Conservation (phyloP, 352 stramenopile species). For the Phytophthora citrophthora region DNA sequence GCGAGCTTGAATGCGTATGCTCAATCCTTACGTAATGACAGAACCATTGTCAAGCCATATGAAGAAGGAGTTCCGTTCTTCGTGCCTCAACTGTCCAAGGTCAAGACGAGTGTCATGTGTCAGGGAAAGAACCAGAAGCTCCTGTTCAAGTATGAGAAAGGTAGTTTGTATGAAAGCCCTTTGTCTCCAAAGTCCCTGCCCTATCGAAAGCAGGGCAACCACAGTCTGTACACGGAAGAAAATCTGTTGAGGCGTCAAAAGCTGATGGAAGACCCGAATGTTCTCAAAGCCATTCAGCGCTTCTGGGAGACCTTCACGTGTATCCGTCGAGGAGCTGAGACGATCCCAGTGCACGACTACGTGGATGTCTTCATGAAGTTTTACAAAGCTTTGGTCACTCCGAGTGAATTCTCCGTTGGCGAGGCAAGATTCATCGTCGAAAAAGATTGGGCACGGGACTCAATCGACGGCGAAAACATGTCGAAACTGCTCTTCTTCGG, state of each 20-base stretch:
- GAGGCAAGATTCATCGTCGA: constrained; percentile 79
- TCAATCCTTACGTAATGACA: constrained; percentile 44
- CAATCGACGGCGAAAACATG: constrained; percentile 57
- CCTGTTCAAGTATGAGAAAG: constrained; percentile 56
- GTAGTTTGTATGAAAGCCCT: background rate
- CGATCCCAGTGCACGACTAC: constrained; percentile 65
- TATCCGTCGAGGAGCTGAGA: constrained; percentile 51
- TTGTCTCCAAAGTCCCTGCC: constrained; percentile 36
- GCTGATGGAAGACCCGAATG: constrained; percentile 52
- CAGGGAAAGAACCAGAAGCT: constrained; percentile 54
- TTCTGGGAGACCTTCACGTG: constrained; percentile 81
- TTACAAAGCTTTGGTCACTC: constrained; percentile 78
- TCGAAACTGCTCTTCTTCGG: constrained; percentile 64
- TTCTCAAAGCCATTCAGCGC: constrained; percentile 56
- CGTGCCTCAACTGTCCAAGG: constrained; percentile 66
- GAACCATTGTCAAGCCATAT: constrained; percentile 26
- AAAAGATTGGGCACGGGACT: constrained; percentile 75
- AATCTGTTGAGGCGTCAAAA: constrained; percentile 67
- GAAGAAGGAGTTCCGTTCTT: constrained; percentile 62
- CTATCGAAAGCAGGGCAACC: constrained; percentile 81
- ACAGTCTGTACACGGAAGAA: constrained; percentile 69
- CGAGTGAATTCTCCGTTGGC: constrained; percentile 73
- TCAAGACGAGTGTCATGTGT: constrained; percentile 72
- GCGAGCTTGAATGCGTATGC: constrained; percentile 48
- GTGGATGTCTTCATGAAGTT: constrained; percentile 85